These are phyloP conservation scores for Chytridiales sp. DNA, from an alignment of 371 early-diverging fungal genomes.

Conservation along the genomic window DNA sequence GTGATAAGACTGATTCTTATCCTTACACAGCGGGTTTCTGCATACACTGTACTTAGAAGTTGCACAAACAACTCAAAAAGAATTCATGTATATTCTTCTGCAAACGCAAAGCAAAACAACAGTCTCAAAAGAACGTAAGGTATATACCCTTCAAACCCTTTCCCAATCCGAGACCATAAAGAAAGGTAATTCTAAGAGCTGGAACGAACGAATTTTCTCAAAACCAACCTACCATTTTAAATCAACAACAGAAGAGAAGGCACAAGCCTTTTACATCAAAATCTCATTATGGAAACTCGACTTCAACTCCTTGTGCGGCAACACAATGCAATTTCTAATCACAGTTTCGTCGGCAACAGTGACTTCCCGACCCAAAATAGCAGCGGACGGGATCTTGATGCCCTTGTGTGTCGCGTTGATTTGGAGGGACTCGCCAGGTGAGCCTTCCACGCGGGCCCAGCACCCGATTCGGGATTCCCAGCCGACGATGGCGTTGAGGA, in stretches of 20 bases:
- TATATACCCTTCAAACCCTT: too few species aligned
- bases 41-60: too few species aligned
- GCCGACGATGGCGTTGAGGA: conserved; percentile 92
- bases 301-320: conserved; percentile 96
- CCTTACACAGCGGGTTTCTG: too few species aligned
- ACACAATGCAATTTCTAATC: conserved; percentile 93
- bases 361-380: conserved; percentile 88
- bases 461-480: conserved; percentile 92
- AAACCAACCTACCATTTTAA: too few species aligned
- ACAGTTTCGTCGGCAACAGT: conserved; percentile 86
- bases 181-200: too few species aligned
- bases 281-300: conserved; percentile 89
- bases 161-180: too few species aligned
- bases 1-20: too few species aligned
- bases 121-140: too few species aligned
- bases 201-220: too few species aligned
- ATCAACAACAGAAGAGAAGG: neutral
- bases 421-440: conserved; percentile 68
- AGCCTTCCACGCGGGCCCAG: conserved; percentile 94
- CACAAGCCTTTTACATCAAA: conserved; percentile 66
- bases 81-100: too few species aligned
- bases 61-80: too few species aligned
- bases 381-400: conserved; percentile 85
- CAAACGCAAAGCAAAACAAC: too few species aligned
- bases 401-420: conserved; percentile 67